A percentile compares a stretch with the other conserved stretches of the same genome.
phyloP scores from a whole-genome alignment of 345 rosid genomes.

The Salix viminalis region DNA sequence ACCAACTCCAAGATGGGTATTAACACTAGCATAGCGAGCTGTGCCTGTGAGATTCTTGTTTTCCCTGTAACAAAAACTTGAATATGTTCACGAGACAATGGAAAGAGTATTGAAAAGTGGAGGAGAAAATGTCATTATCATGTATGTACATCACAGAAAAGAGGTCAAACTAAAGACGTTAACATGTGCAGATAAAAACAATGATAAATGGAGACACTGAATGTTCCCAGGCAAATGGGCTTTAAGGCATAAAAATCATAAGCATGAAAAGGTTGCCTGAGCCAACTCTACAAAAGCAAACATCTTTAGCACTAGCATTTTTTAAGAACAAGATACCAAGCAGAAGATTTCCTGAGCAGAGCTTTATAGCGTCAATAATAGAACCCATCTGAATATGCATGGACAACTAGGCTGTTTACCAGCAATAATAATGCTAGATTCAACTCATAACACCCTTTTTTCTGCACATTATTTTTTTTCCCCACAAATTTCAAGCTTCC shows the following conservation, averaged over 20 bases:
- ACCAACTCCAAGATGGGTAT: slow-evolving; percentile 98
- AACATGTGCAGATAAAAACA: background rate
- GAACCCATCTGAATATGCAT: background rate
- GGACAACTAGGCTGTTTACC: background rate
- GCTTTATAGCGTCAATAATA: background rate
- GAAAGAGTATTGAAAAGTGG: slow-evolving; percentile 1
- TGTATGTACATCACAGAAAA: background rate
- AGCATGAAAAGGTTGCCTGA: background rate
- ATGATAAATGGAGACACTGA: background rate
- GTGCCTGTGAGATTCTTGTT: slow-evolving; percentile 98
- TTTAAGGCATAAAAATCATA: background rate
- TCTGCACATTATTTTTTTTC: too few species aligned
- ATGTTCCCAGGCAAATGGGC: background rate
- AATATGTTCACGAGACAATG: slow-evolving; percentile 1
- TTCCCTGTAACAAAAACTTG: slow-evolving; percentile 51
- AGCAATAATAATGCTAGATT: background rate
- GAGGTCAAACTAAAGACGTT: background rate
- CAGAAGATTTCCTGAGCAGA: background rate
- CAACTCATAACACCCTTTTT: background rate
- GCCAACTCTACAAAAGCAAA: background rate
- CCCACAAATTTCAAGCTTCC: background rate
- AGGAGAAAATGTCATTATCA: background rate
- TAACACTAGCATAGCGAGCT: slow-evolving; percentile 95
- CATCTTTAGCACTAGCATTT: background rate
- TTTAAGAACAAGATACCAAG: background rate